These are phyloP conservation scores for Erodium maritimum DNA, from an alignment of 345 rosid species.

Conservation along the genomic window DNA sequence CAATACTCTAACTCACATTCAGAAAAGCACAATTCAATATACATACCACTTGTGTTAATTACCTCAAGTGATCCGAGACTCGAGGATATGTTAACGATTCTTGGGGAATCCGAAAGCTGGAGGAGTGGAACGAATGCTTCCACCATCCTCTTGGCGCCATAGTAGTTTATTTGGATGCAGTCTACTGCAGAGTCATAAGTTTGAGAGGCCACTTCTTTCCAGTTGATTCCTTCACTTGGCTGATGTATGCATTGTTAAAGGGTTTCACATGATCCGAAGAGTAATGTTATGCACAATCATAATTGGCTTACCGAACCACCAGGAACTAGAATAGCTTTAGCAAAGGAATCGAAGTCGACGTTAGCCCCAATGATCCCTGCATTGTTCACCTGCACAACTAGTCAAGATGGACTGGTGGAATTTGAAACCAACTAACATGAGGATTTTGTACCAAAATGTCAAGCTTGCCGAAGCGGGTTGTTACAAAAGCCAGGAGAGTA, in stretches of 20 bases:
- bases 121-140: constrained; percentile 19
- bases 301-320: constrained; percentile 10
- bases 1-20: too few species aligned
- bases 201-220: constrained; percentile 12
- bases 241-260: too few species aligned
- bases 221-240: not conserved
- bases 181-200: constrained; percentile 12
- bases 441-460: constrained; percentile 42
- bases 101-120: constrained; percentile 12
- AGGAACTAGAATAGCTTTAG: too few species aligned
- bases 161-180: constrained; percentile 17
- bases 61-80: not conserved
- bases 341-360: too few species aligned
- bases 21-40: too few species aligned
- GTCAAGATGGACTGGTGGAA: too few species aligned
- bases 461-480: constrained; percentile 21
- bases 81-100: constrained; percentile 3
- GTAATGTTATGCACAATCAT: constrained; percentile 11
- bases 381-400: constrained; percentile 28
- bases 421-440: too few species aligned
- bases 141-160: constrained; percentile 16
- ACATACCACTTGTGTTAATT: not conserved
- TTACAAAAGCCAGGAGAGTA: constrained; percentile 18
- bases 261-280: too few species aligned
- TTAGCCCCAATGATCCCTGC: constrained; percentile 14